These are phyloP conservation scores for Claviceps capensis DNA, from an alignment of 2,329 filamentous ascomycete genomes.

Conservation along the genomic window DNA sequence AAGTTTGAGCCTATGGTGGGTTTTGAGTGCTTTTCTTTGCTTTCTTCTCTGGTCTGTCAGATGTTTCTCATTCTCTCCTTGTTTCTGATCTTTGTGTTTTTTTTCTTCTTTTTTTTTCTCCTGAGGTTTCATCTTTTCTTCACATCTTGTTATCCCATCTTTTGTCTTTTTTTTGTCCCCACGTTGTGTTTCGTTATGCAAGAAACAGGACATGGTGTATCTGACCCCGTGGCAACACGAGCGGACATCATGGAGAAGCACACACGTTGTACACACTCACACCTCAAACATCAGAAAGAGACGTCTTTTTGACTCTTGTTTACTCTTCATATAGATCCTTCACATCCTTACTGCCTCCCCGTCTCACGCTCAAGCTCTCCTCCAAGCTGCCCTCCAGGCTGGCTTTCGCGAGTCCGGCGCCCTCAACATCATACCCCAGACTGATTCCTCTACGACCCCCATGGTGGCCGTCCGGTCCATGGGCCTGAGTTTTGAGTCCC, in stretches of 20 bases:
- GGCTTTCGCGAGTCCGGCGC: slow-evolving; percentile 88
- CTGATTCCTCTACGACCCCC: slow-evolving; percentile 33
- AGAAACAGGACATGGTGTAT: too few relatives aligned
- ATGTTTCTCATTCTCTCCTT: slow-evolving; percentile 30
- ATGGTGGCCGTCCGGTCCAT: slow-evolving; percentile 79
- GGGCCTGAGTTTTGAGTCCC: slow-evolving; percentile 67
- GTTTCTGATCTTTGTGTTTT: neutral
- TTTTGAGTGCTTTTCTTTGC: slow-evolving; percentile 1
- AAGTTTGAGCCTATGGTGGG: slow-evolving; percentile 92
- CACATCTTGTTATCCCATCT: too few relatives aligned
- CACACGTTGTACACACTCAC: too few relatives aligned
- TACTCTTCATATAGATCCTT: slow-evolving; percentile 50
- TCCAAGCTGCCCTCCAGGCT: slow-evolving; percentile 62
- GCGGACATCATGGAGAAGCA: too few relatives aligned
- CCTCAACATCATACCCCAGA: slow-evolving; percentile 41
- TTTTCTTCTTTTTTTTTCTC: too few relatives aligned
- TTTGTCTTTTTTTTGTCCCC: too few relatives aligned
- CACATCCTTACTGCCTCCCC: slow-evolving; percentile 71
- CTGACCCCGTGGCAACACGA: too few relatives aligned
- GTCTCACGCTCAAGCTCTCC: slow-evolving; percentile 58
- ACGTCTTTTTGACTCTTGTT: too few relatives aligned
- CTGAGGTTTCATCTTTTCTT: too few relatives aligned
- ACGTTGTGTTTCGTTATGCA: too few relatives aligned
- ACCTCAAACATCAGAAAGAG: too few relatives aligned
- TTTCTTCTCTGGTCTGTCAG: neutral